Evolutionary conservation across 768 basidiomycete species (phyloP).

Genomic region (Tubosaeta brunneosetosa): DNA sequence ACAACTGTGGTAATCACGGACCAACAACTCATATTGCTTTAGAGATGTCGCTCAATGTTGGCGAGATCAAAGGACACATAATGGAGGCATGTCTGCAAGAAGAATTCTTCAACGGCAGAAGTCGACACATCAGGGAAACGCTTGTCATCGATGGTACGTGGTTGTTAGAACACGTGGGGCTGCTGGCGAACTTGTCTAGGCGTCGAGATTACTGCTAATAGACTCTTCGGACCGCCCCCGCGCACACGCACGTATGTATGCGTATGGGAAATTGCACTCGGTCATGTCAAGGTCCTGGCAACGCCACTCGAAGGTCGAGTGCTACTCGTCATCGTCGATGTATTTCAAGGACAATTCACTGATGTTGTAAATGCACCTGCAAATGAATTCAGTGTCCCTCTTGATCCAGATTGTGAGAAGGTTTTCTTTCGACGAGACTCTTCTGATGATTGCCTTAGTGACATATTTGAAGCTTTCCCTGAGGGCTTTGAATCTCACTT

Average conservation of each 20-base stretch:
- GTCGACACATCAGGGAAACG: slow-evolving; percentile 24
- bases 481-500: slow-evolving; percentile 49
- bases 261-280: slow-evolving; percentile 85
- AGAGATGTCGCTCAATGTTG: slow-evolving; percentile 80
- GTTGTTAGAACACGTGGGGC: background rate
- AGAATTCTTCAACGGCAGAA: slow-evolving; percentile 26
- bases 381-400: slow-evolving; percentile 50
- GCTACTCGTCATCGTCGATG: slow-evolving; percentile 47
- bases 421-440: background rate
- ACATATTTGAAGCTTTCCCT: slow-evolving; percentile 77
- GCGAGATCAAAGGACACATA: slow-evolving; percentile 52
- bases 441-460: slow-evolving; percentile 42
- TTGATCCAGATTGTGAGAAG: slow-evolving; percentile 74
- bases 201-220: slow-evolving; percentile 73
- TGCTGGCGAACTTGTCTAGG: slow-evolving; percentile 37
- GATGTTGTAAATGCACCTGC: slow-evolving; percentile 84
- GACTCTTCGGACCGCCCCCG: slow-evolving; percentile 87
- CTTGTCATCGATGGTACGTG: slow-evolving; percentile 50
- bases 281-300: slow-evolving; percentile 52
- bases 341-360: slow-evolving; percentile 65
- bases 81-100: slow-evolving; percentile 44
- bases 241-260: slow-evolving; percentile 83
- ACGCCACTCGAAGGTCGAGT: slow-evolving; percentile 51
- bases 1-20: background rate
- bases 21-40: slow-evolving; percentile 7